Conservation (phyloP, 495 filamentous ascomycete genomes). For the Talaromyces trachyspermus region DNA sequence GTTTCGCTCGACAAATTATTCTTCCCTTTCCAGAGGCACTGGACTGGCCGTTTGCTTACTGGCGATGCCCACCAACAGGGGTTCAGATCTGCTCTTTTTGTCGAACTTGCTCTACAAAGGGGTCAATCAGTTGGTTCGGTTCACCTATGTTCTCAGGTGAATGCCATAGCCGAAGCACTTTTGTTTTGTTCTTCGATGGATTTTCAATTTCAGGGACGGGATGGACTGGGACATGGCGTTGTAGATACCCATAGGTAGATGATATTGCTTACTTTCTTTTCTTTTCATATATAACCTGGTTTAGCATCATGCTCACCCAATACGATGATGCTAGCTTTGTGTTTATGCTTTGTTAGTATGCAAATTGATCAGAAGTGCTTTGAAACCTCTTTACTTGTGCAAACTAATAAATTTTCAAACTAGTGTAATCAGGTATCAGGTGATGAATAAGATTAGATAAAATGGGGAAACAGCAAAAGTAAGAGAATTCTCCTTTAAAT, state of each 20-base stretch:
- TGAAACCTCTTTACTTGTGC: conserved; percentile 22
- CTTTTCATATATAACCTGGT: background rate
- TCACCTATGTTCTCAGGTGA: background rate
- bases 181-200: conserved; percentile 1
- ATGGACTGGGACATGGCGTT: conserved; percentile 38
- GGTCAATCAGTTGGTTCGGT: too few species aligned
- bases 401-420: too few species aligned
- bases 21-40: background rate
- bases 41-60: too few species aligned
- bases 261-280: conserved; percentile 19
- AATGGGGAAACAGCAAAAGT: too few species aligned
- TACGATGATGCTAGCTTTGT: conserved; percentile 19
- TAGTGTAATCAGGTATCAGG: too few species aligned
- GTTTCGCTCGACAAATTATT: conserved; percentile 1
- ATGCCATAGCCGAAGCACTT: background rate
- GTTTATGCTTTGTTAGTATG: conserved; percentile 17
- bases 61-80: background rate
- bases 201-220: conserved; percentile 1
- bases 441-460: too few species aligned
- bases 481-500: conserved; percentile 14
- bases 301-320: background rate
- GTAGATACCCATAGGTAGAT: conserved; percentile 43
- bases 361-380: too few species aligned
- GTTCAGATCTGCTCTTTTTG: background rate
- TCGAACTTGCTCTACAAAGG: too few species aligned